Evolutionary conservation across 2,329 filamentous ascomycete genomes (phyloP), one percentile per base, ranked within the genome.

Genomic region (Alternaria sp.): DNA sequence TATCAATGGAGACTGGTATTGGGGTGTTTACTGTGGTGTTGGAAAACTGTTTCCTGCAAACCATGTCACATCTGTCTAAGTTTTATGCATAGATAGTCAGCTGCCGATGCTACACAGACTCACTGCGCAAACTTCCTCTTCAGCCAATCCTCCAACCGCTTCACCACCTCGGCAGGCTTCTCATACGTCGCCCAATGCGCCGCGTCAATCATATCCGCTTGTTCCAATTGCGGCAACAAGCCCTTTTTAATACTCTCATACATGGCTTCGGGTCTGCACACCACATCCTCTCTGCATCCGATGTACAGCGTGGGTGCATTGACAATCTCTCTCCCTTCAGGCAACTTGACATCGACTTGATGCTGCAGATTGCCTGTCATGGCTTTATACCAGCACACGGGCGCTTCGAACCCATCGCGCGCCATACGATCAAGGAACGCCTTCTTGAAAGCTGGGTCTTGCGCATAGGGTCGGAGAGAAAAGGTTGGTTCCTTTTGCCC

Each of bases 1-100:
- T 78, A 88, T 96, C 51, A 97, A 97, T 77, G 92, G 90, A 18
- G 94, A 97, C 78, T 98, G 94, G 94, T 94, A 87, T 74, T 91
- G 90, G 82, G 95, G 95, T 0, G 89, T 89, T 26, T 97, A 97
- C 83, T 94, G 93, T 81, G 94, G 93, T 0, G 83, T 82, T 23
- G 89, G 88, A 71, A 94, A 93, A 0, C 73, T 97, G 68, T 96
- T 97, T 75, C 94, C 94, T 5, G 89, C 90, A 7, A 87, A 88
- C 8, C 95, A 95, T 84, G 92, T 72, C 8, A 55, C 63, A n/a
- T 28, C 58, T 12, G 21, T 66, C 12, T 72, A 51, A 18, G 58
- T 41, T 41, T 41, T 41, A 41, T 41, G n/a, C n/a, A 41, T 41
- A 41, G 37, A 41, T 41, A 41, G 37, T 41, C 37, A 41, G 37